These are phyloP conservation scores for Annulohypoxylon maeteangense DNA, from an alignment of 495 filamentous ascomycete species.

Conservation along the genomic window DNA sequence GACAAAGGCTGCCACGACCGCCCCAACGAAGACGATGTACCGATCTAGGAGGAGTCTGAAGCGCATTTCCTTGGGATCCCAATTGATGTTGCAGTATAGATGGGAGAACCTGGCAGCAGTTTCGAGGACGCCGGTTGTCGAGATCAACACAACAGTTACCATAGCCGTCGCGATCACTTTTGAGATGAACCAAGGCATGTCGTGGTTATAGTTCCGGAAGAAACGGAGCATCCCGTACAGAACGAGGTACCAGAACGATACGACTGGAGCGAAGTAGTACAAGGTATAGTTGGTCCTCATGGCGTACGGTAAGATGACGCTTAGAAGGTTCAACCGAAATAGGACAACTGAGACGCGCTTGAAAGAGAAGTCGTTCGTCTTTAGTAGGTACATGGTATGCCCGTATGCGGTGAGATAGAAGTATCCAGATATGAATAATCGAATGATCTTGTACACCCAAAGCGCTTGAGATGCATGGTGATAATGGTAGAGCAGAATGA, in stretches of 20 bases:
- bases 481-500: slow-evolving; percentile 69
- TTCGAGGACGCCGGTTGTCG: slow-evolving; percentile 59
- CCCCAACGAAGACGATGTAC: slow-evolving; percentile 42
- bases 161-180: slow-evolving; percentile 63
- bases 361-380: slow-evolving; percentile 65
- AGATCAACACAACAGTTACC: slow-evolving; percentile 55
- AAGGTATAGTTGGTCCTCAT: slow-evolving; percentile 67
- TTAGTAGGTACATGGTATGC: slow-evolving; percentile 66
- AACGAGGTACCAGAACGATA: slow-evolving; percentile 70
- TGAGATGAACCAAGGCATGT: slow-evolving; percentile 53
- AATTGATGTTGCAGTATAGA: slow-evolving; percentile 53
- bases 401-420: slow-evolving; percentile 71
- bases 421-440: slow-evolving; percentile 67
- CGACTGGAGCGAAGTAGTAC: slow-evolving; percentile 70
- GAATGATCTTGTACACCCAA: slow-evolving; percentile 64
- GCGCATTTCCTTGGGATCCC: slow-evolving; percentile 37
- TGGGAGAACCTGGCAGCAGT: slow-evolving; percentile 49
- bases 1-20: slow-evolving; percentile 35
- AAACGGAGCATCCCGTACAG: slow-evolving; percentile 61
- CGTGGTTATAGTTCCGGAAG: slow-evolving; percentile 53
- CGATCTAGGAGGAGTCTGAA: slow-evolving; percentile 38
- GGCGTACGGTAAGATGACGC: slow-evolving; percentile 62
- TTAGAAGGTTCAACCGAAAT: slow-evolving; percentile 66
- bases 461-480: slow-evolving; percentile 62
- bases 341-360: slow-evolving; percentile 60